Conservation (phyloP, 1,284 basidiomycete genomes). For the Leccinum griseonigrum region DNA sequence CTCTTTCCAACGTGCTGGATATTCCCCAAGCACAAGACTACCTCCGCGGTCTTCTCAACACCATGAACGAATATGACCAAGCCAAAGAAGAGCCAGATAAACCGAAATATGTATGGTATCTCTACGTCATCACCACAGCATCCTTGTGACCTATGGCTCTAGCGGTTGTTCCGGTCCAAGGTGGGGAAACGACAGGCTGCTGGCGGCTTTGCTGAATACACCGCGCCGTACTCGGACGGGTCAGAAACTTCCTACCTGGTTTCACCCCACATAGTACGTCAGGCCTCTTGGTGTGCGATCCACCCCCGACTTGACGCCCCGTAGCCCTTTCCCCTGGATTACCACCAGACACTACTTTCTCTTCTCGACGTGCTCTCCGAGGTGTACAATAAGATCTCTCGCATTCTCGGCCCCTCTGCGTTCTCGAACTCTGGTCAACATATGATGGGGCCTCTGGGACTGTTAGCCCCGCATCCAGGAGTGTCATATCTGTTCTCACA, state of each 20-base stretch:
- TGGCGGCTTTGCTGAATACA: constrained; percentile 57
- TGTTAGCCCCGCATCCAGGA: constrained; percentile 71
- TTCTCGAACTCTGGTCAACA: constrained; percentile 59
- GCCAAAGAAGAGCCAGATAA: constrained; percentile 79
- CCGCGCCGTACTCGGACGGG: constrained; percentile 56
- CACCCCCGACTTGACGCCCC: constrained; percentile 3
- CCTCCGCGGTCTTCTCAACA: constrained; percentile 67
- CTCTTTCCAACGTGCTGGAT: constrained; percentile 76
- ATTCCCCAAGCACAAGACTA: constrained; percentile 77
- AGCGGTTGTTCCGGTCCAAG: constrained; percentile 63
- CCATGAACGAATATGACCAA: constrained; percentile 75
- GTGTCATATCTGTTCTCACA: constrained; percentile 74
- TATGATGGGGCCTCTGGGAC: constrained; percentile 74
- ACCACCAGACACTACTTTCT: constrained; percentile 82
- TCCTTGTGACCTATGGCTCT: constrained; percentile 13
- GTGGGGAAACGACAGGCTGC: constrained; percentile 47
- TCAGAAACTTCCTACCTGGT: constrained; percentile 71
- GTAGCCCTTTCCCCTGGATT: constrained; percentile 83
- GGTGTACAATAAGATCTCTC: constrained; percentile 80
- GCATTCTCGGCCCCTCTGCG: constrained; percentile 74
- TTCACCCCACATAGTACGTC: constrained; percentile 68
- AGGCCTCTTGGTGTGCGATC: background rate
- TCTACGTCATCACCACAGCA: constrained; percentile 4
- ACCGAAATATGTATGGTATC: constrained; percentile 65
- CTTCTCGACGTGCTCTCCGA: constrained; percentile 84